These are phyloP conservation scores for Carpinus fangiana DNA, from an alignment of 306 rosid species.

Conservation along the genomic window DNA sequence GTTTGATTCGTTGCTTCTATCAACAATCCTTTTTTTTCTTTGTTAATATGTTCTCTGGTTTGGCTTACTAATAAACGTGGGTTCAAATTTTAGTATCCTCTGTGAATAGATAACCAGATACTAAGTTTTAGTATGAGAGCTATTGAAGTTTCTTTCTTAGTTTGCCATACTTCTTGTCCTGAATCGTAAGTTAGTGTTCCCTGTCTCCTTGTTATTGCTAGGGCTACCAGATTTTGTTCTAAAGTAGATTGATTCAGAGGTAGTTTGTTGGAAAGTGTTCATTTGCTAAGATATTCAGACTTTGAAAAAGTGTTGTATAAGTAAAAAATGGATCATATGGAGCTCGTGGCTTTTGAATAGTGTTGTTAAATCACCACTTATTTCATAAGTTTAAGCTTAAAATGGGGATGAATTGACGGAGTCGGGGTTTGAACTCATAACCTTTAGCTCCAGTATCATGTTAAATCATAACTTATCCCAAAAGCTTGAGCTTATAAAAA, in stretches of 20 bases:
- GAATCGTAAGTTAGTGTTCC: neutral
- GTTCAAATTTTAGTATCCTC: slow-evolving; percentile 22
- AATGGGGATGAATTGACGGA: too few species aligned
- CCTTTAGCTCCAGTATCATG: too few species aligned
- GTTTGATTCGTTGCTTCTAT: slow-evolving; percentile 33
- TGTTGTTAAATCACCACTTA: too few species aligned
- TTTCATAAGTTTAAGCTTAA: too few species aligned
- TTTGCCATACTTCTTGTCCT: neutral
- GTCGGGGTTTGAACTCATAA: too few species aligned
- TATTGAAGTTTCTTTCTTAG: neutral
- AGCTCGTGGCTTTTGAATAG: slow-evolving; percentile 7
- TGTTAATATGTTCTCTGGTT: neutral
- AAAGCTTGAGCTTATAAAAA: too few species aligned
- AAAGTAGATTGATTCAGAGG: neutral
- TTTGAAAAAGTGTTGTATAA: neutral
- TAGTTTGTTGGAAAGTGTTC: neutral
- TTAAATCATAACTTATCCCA: too few species aligned
- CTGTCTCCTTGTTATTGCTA: neutral
- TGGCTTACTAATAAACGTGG: slow-evolving; percentile 9
- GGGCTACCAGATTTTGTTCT: neutral
- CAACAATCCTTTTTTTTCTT: neutral
- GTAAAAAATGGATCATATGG: slow-evolving; percentile 2
- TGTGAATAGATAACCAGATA: slow-evolving; percentile 13
- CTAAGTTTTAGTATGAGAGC: neutral
- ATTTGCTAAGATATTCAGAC: neutral